Evolutionary conservation across 164 flowering plant genomes (phyloP), one percentile per base, ranked within the genome.

Genomic region (Stephania yunnanensis): DNA sequence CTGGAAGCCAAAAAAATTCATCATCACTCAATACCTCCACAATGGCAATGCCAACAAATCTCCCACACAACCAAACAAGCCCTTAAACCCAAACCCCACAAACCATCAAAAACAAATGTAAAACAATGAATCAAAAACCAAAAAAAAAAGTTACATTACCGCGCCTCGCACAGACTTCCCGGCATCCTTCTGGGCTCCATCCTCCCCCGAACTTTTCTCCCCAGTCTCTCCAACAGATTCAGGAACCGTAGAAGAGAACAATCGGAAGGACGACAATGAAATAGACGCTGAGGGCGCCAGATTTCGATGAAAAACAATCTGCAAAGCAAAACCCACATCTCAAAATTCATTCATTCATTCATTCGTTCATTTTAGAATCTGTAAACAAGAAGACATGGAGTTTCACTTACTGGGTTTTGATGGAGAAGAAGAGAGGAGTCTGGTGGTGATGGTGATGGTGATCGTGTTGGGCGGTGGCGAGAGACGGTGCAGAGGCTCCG

Each of bases 151-250:
- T 25, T 25, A 25, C 17, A 70, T 70, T 86, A 93, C 98, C 91
- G 90, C 92, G 75, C 97, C 91, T 7, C 97, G 91, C 65, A 88
- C 80, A 71, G 91, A 74, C 74, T 86, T 93, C 22, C 94, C 92
- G 0, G 83, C 77, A 4, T 83, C 77, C 19, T 83, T 77, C n/a
- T 84, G 79, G 31, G 72, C 82, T 69, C 80, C 58, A 68, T 46
- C 66, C 15, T 82, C 82, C 3, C 53, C 76, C 29, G 77, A 61
- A 52, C 77, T 82, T 66, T 72, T 75, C 5, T 5, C 5, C 36
- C 63, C 36, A 12, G 73, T 22, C 1, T 53, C 70, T 70, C 73
- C 75, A 25, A 78, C 46, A 70, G 65, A 29, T 12, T 15, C 81
- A 29, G 81, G 44, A 65, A 71, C 68, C 10, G 12, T 70, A 53